These are phyloP conservation scores for Chytridiales sp. DNA, from an alignment of 371 early-diverging fungal genomes.

Conservation along the genomic window DNA sequence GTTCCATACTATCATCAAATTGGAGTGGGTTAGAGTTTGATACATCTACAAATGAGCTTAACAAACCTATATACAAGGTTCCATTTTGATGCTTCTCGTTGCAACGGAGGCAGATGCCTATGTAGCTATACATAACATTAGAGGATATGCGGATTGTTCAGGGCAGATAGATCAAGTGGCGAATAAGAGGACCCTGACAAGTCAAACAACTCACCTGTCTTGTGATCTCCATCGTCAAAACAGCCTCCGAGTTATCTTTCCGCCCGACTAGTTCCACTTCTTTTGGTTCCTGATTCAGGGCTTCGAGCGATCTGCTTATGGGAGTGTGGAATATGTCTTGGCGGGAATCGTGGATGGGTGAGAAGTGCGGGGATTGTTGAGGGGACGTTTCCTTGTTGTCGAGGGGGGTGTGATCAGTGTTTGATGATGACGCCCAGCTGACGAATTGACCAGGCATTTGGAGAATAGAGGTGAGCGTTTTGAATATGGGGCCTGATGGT, in stretches of 20 bases:
- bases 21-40: slow-evolving; percentile 50
- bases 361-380: too few species aligned
- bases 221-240: not conserved
- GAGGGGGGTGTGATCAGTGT: too few species aligned
- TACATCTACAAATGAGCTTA: not conserved
- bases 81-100: slow-evolving; percentile 68
- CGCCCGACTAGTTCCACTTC: slow-evolving; percentile 7
- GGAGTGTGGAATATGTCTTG: not conserved
- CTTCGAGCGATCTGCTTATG: not conserved
- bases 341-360: too few species aligned
- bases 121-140: slow-evolving; percentile 24
- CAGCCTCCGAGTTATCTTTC: not conserved
- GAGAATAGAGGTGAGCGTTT: too few species aligned
- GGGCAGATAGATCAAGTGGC: not conserved
- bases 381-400: too few species aligned
- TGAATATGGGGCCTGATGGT: too few species aligned
- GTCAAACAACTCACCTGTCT: not conserved
- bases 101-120: slow-evolving; percentile 58
- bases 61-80: slow-evolving; percentile 42
- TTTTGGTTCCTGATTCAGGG: not conserved
- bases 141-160: not conserved
- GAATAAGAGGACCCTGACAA: not conserved
- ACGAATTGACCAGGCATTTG: too few species aligned
- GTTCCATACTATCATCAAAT: slow-evolving; percentile 83
- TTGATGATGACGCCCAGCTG: too few species aligned